These are phyloP conservation scores for Amanita bisporigera DNA, from an alignment of 1,284 basidiomycete genomes.

Conservation along the genomic window DNA sequence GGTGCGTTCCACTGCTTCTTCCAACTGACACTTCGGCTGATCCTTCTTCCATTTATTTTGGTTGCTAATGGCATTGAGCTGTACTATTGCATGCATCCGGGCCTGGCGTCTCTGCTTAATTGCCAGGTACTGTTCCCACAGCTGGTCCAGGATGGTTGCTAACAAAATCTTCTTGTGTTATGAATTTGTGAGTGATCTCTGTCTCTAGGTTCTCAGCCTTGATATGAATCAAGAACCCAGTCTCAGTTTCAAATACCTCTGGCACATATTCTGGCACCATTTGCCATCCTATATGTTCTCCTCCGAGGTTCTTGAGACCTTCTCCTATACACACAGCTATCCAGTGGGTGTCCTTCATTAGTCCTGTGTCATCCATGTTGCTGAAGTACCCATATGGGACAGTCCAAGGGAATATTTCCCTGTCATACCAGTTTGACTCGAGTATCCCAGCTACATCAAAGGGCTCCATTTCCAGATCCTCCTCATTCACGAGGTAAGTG, in stretches of 20 bases:
- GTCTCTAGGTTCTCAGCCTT: too few species aligned
- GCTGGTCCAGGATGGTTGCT: too few species aligned
- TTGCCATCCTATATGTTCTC: background rate
- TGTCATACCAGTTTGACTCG: background rate
- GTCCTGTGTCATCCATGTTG: background rate
- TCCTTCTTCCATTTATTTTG: background rate
- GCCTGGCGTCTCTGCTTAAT: too few species aligned
- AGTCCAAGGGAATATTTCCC: background rate
- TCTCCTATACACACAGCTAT: background rate
- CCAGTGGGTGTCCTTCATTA: background rate
- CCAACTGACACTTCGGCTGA: rapidly evolving
- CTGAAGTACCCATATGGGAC: background rate
- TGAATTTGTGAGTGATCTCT: too few species aligned
- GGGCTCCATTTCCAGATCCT: background rate
- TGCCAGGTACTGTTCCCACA: too few species aligned
- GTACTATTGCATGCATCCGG: too few species aligned
- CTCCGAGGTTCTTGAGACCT: background rate
- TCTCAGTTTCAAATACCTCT: too few species aligned
- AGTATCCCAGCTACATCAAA: background rate
- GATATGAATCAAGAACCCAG: too few species aligned
- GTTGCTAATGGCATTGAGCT: too few species aligned
- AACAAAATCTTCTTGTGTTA: too few species aligned
- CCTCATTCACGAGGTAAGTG: background rate
- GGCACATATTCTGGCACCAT: too few species aligned
- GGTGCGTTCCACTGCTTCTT: background rate